Percentiles rank a stretch among this genome's conserved stretches.
phyloP scores from a whole-genome alignment of 352 stramenopile species.

The Pythium rhizo-oryzae region DNA sequence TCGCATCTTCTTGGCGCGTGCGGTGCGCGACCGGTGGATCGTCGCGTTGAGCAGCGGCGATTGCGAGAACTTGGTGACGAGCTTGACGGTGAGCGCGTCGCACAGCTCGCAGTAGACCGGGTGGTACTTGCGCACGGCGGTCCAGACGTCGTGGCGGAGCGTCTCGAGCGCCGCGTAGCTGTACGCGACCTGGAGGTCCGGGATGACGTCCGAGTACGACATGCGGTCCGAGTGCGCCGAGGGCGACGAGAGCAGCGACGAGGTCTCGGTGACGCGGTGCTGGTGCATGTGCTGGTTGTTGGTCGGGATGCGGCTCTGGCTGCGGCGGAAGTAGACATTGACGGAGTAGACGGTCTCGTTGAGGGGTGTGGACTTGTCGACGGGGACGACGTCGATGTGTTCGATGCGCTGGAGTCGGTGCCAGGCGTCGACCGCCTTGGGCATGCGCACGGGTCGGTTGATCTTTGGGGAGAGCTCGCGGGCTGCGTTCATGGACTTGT shows the following conservation, averaged over 20 bases:
- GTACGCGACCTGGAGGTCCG: constrained; percentile 56
- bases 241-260: background rate
- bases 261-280: background rate
- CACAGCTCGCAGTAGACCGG: constrained; percentile 58
- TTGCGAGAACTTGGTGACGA: constrained; percentile 8
- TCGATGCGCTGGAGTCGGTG: constrained; percentile 11
- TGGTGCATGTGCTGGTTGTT: too few relatives aligned
- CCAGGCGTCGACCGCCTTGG: constrained; percentile 9
- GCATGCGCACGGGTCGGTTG: constrained; percentile 9
- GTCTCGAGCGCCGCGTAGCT: constrained; percentile 53
- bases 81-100: constrained; percentile 28
- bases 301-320: constrained; percentile 12
- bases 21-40: constrained; percentile 4
- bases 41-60: constrained; percentile 1
- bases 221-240: background rate
- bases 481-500: background rate
- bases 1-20: constrained; percentile 19
- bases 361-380: background rate
- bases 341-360: constrained; percentile 2
- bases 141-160: constrained; percentile 47
- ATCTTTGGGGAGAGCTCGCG: background rate
- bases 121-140: constrained; percentile 32
- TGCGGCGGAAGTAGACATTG: constrained; percentile 2
- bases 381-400: background rate
- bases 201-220: background rate